Evolutionary conservation across 768 basidiomycete genomes (phyloP).

Genomic region (Boletus sp.): DNA sequence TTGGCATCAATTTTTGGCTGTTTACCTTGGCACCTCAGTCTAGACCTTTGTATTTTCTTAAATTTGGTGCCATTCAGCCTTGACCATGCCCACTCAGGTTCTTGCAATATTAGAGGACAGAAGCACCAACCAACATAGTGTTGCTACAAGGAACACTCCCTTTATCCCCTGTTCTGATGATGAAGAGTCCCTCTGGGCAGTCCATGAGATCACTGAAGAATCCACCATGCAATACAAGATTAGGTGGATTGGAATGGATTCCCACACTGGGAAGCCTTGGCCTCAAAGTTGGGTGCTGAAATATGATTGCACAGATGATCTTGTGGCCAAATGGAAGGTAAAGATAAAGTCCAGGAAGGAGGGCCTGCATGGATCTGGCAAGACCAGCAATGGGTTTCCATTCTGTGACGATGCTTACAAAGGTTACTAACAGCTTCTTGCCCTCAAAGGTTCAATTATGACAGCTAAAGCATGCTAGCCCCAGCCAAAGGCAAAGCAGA

Average conservation of each 20-base stretch:
- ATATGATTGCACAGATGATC: not conserved
- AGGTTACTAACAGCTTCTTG: not conserved
- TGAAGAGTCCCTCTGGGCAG: no score
- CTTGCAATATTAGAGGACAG: no score
- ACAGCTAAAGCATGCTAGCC: no score
- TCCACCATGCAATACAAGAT: not conserved
- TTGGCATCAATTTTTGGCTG: no score
- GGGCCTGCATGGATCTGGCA: not conserved
- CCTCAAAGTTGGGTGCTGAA: not conserved
- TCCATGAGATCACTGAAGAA: not conserved
- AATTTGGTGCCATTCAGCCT: no score
- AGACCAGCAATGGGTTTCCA: not conserved
- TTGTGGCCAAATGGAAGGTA: not conserved
- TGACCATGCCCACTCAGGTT: no score
- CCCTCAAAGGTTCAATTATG: not conserved
- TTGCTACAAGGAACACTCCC: no score
- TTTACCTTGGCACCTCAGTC: no score
- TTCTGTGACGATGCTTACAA: not conserved
- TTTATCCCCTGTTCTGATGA: no score
- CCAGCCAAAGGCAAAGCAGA: no score
- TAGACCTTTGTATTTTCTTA: no score
- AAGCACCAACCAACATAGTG: no score
- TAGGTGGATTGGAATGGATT: not conserved
- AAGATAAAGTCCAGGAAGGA: not conserved
- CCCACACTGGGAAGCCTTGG: not conserved